Percentiles rank a stretch among this genome's conserved stretches.
These are phyloP conservation scores for Uronychia binucleata DNA, from an alignment of 73 alveolate species.

Conservation along the genomic window DNA sequence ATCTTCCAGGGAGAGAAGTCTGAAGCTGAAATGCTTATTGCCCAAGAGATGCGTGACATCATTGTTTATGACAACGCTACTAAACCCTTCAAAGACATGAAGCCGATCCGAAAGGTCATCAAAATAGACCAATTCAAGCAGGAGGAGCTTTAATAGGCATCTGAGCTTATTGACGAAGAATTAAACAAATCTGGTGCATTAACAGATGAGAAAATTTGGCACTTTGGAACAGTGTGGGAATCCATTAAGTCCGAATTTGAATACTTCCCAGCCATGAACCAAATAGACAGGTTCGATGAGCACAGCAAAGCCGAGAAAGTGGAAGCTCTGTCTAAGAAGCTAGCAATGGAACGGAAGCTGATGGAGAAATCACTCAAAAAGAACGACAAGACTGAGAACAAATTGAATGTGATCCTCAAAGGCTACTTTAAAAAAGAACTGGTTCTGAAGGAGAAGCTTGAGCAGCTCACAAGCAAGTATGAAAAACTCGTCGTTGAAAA, in stretches of 20 bases:
- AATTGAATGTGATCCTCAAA: constrained; percentile 13
- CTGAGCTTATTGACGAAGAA: neutral
- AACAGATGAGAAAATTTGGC: neutral
- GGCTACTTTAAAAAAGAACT: constrained; percentile 34
- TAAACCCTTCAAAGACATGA: constrained; percentile 6
- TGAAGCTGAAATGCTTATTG: constrained; percentile 20
- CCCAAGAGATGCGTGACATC: constrained; percentile 21
- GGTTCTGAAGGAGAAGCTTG: constrained; percentile 14
- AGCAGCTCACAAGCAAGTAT: neutral
- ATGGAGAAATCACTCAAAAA: constrained; percentile 13
- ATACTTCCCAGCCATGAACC: constrained; percentile 39
- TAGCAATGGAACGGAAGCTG: neutral
- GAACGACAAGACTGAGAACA: constrained; percentile 33
- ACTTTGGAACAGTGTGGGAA: neutral
- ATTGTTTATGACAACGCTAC: constrained; percentile 19
- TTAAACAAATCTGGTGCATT: neutral
- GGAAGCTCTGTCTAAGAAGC: constrained; percentile 5
- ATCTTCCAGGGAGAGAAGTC: neutral
- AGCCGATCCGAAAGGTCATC: constrained; percentile 6
- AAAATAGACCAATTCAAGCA: constrained; percentile 2
- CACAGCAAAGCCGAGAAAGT: constrained; percentile 28
- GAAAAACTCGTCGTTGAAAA: constrained; percentile 14
- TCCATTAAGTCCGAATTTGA: neutral
- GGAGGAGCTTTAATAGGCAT: neutral
- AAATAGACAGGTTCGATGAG: constrained; percentile 2